Base-by-base conservation (phyloP, 352 stramenopile genomes). In the Pythium oligandrum region DNA sequence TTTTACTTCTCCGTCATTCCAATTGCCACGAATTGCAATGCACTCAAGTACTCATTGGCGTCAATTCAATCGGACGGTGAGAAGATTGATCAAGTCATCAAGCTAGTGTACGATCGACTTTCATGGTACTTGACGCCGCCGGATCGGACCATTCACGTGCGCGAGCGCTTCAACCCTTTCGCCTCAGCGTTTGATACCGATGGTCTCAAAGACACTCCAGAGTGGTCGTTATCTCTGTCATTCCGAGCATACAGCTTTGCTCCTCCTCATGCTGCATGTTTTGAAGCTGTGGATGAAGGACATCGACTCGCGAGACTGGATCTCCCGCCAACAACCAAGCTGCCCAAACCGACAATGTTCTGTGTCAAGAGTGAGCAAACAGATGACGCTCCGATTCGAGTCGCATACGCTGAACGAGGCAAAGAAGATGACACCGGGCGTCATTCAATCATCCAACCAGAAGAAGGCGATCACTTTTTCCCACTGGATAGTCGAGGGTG, bases 1-100 rank as follows among this genome's bases (percentile, higher is more conserved):
- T 80, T 80, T 52, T 80, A 80, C 65, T 45, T 80, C 33, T 73
- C 71, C 10, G 65, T 70, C 2, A 61, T 80, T 39, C 71, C 71
- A 1, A 32, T 80, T 3, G 71, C 73, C 35, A 61, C 62, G n/a
- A 73, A 75, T 49, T 80, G 71, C 65, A 80, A 80, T 44, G 48
- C 68, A 6, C 68, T 80, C 49, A 73, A 73, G 58, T 80, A 80
- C 56, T 74, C 71, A 6, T 39, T 77, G 10, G 57, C 70, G 31
- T 80, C 71, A 3, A 48, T 77, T 8, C 37, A 58, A 6, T 58
- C 60, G 2, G 71, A 80, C 51, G 67, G 71, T 32, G 50, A 50
- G 11, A 40, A 40, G 3, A 73, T 75, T 38, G 51, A 65, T 12
- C 36, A 43, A 5, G 40, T 76, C 32, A 65, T 68, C 33, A 46